phyloP scores from a whole-genome alignment of 257 asterid species.

The Perilla frutescens region DNA sequence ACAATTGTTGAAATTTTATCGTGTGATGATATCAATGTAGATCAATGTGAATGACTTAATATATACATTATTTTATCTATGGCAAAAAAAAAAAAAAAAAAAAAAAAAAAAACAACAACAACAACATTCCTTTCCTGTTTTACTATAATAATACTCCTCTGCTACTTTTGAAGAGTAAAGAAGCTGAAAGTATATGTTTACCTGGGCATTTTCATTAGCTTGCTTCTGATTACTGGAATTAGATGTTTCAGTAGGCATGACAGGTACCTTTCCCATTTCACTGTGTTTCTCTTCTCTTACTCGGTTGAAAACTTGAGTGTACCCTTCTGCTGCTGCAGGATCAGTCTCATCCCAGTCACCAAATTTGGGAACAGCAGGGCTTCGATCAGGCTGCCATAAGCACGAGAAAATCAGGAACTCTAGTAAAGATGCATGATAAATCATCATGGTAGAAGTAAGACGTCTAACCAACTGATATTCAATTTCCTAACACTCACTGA shows the following conservation, averaged over 20 bases:
- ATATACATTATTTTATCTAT: background rate
- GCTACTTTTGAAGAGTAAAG: conserved; percentile 6
- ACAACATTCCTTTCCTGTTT: no score
- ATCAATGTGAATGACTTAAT: background rate
- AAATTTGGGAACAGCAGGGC: conserved; percentile 80
- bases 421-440: background rate
- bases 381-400: conserved; percentile 69
- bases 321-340: conserved; percentile 85
- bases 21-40: background rate
- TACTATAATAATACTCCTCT: background rate
- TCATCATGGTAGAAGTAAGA: background rate
- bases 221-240: conserved; percentile 59
- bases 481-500: background rate
- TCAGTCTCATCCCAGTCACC: conserved; percentile 90
- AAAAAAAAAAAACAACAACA: no score
- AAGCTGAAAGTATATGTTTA: conserved; percentile 21
- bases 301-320: conserved; percentile 61
- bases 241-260: conserved; percentile 57
- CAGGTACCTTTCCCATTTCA: conserved; percentile 76
- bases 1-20: background rate
- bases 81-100: no score
- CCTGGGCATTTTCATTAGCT: conserved; percentile 61
- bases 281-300: conserved; percentile 72
- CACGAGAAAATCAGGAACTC: background rate
- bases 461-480: background rate